These are phyloP conservation scores for Lepidium didymum DNA, from an alignment of 345 rosid species.

Conservation along the genomic window DNA sequence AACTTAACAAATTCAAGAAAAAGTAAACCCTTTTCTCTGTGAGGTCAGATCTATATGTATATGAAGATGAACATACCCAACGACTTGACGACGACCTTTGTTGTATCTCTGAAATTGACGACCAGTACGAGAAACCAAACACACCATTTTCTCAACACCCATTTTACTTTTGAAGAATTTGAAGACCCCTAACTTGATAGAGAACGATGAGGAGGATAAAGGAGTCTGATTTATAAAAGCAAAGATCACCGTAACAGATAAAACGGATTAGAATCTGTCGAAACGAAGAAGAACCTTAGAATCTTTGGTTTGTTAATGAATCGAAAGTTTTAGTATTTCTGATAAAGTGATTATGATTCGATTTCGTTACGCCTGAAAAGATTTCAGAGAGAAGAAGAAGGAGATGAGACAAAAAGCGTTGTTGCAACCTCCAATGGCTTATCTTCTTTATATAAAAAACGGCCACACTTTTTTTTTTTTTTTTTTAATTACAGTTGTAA, in stretches of 20 bases:
- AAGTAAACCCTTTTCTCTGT: not conserved
- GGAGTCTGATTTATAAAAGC: not conserved
- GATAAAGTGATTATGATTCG: slow-evolving; percentile 16
- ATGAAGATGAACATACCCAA: slow-evolving; percentile 48
- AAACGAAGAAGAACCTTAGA: not conserved
- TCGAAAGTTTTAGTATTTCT: not conserved
- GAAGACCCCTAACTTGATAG: slow-evolving; percentile 2
- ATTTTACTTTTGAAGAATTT: not conserved
- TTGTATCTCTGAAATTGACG: slow-evolving; percentile 73
- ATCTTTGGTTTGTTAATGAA: not conserved
- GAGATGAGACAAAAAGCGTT: slow-evolving; percentile 27
- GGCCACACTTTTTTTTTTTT: slow-evolving; percentile 1
- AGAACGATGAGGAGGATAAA: not conserved
- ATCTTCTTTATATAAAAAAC: slow-evolving; percentile 30
- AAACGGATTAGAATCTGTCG: slow-evolving; percentile 20
- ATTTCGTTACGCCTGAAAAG: slow-evolving; percentile 22
- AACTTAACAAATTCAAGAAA: not conserved
- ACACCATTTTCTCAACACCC: slow-evolving; percentile 37
- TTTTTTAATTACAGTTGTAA: not conserved
- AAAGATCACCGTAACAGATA: slow-evolving; percentile 7
- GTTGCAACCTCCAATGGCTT: slow-evolving; percentile 27
- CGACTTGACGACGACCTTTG: slow-evolving; percentile 84
- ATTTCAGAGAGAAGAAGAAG: slow-evolving; percentile 14
- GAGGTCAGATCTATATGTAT: not conserved
- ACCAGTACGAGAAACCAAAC: slow-evolving; percentile 67